Base-by-base conservation (phyloP, 257 asterid species). In the Salvia miltiorrhiza region DNA sequence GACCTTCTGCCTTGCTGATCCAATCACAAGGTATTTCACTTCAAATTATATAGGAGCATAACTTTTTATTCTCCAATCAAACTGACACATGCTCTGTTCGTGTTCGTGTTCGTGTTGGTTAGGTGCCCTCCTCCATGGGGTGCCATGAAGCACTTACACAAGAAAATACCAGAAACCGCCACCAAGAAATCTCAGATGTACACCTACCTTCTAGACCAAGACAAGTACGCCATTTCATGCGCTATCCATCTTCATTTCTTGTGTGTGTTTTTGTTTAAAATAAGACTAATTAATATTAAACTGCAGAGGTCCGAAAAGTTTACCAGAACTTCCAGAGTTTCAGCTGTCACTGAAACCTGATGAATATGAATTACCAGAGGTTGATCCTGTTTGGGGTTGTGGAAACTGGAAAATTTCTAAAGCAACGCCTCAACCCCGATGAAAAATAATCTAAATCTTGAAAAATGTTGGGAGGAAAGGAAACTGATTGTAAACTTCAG, bases 111-210 rank as follows among this genome's bases (percentile, higher is more conserved):
- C n/a, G n/a, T n/a, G n/a, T n/a, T n/a, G n/a, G n/a, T 8, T 48
- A 90, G 96, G 86, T 79, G 77, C 63, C 79, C 93, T 58, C 95
- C 96, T 55, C 84, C 84, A 5, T 89, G 93, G 90, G 96, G 94
- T 49, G 94, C 81, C 5, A 82, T 84, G 96, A 89, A 86, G 84
- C 87, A 89, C 78, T 65, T 89, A 35, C 74, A 80, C 77, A 92
- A 72, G 85, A 92, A 89, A 79, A 81, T 92, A 11, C 87, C 96
- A n/a, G 98, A 92, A 78, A 87, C 86, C 0, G 92, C 95, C 8
- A 54, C 85, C 53, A 89, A 82, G 84, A 92, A 87, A 77, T 77
- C 86, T 39, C 89, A 89, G 85, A 83, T 87, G 88, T 86, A 87
- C 54, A 88, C 87, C 13, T 79, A 80, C 78, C 92, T 89, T 69